Evolutionary conservation across 139 green algal genomes (phyloP).

Genomic region (Haematococcus sp.): DNA sequence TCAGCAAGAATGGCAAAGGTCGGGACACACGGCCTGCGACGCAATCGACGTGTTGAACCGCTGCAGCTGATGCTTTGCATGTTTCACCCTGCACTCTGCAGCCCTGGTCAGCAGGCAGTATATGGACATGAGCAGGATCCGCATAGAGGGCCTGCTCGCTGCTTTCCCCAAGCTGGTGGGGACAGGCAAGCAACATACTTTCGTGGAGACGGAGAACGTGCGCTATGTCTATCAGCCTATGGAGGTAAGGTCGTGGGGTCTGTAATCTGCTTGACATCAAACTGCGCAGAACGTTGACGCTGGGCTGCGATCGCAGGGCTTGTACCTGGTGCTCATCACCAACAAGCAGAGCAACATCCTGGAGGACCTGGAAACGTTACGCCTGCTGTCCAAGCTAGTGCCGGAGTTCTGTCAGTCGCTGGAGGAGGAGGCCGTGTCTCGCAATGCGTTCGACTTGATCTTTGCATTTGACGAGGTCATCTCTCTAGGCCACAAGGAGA

Average conservation of each 20-base stretch:
- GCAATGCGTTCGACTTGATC: conserved; percentile 93
- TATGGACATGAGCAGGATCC: conserved; percentile 96
- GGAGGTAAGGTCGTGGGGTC: conserved; percentile 64
- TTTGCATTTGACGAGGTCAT: conserved; percentile 99
- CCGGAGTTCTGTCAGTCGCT: conserved; percentile 77
- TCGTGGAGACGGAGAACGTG: conserved; percentile 98
- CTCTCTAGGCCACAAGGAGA: conserved; percentile 90
- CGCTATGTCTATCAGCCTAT: conserved; percentile 99
- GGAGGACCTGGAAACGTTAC: conserved; percentile 97
- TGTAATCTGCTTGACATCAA: background rate
- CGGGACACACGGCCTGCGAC: conserved; percentile 4
- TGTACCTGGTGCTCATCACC: conserved; percentile 98
- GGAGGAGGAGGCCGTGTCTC: conserved; percentile 83
- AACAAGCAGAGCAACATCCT: conserved; percentile 99
- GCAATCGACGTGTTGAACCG: background rate
- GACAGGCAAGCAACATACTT: conserved; percentile 97
- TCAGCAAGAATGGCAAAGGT: conserved; percentile 94
- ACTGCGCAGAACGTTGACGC: background rate
- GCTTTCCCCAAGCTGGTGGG: conserved; percentile 98
- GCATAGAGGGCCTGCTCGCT: conserved; percentile 96
- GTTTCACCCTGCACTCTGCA: conserved; percentile 49
- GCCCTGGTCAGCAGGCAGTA: conserved; percentile 97
- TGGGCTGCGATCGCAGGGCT: conserved; percentile 47
- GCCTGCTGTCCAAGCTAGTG: conserved; percentile 94
- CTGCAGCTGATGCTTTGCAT: background rate